Base-by-base conservation (phyloP, 176 grass and related monocot species). In the Rhynchospora breviuscula region DNA sequence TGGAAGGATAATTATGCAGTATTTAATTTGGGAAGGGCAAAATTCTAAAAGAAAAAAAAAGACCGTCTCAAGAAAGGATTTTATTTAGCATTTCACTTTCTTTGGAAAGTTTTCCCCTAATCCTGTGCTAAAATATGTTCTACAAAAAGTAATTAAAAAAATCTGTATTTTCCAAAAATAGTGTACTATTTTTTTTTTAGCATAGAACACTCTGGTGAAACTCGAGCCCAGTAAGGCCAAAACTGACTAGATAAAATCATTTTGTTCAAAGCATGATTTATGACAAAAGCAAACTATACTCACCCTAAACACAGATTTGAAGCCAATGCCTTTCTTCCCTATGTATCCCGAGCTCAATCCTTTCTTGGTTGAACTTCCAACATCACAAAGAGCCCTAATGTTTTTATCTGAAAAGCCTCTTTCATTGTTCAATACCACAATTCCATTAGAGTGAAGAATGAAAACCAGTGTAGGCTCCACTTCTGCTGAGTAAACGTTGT, bases 281-380 rank as follows among this genome's bases (percentile, higher is more conserved):
- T 45, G 12, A 79, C 10, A 86, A 54, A 67, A 81, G n/a, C 10
- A 82, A 75, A 43, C n/a, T 65, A 64, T 5, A 49, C 82, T 21
- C 59, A 88, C 87, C 87, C 87, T 82, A 74, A 88, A 88, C 69
- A 88, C 87, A 79, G 87, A 88, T 74, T 88, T 88, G 64, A 88
- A 88, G 23, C 87, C 87, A 79, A 88, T 88, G 82, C 87, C 87
- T 85, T 85, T 88, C 43, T 81, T 74, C 6, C 87, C 87, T 49
- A 88, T 88, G 83, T 88, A 88, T 63, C 87, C 87, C 46, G 87
- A 82, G 79, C 61, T 81, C 60, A 63, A 84, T 81, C 87, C 82
- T 62, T 88, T 88, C 74, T 88, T 88, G 29, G 87, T 88, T 79
- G 87, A 88, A 65, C 71, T 79, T 10, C 87, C 87, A 88, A 88